Evolutionary conservation across 2,329 filamentous ascomycete species (phyloP).

Genomic region (Parastagonospora nodorum): DNA sequence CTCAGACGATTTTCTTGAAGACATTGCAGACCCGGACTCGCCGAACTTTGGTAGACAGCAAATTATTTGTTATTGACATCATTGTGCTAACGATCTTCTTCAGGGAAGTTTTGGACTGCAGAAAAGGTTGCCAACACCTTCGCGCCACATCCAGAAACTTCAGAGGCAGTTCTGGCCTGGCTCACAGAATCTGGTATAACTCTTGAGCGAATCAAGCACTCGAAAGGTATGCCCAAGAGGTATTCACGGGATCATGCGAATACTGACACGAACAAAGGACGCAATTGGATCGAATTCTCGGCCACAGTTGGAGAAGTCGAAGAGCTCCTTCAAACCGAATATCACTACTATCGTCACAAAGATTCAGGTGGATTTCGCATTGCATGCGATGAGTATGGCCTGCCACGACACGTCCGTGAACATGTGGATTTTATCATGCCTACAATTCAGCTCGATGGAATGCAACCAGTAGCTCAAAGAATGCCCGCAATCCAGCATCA

Average conservation of each 20-base stretch:
- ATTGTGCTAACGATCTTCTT: background rate
- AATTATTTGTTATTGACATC: background rate
- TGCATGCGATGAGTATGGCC: conserved; percentile 23
- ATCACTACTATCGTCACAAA: conserved; percentile 20
- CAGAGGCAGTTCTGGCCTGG: conserved; percentile 18
- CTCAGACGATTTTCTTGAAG: conserved; percentile 14
- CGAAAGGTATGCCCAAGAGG: conserved; percentile 6
- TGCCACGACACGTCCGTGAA: conserved; percentile 14
- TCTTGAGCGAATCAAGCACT: conserved; percentile 14
- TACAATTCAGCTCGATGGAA: conserved; percentile 17
- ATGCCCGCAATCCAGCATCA: conserved; percentile 6
- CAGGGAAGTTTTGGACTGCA: conserved; percentile 20
- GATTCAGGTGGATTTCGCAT: conserved; percentile 15
- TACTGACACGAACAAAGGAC: conserved; percentile 2
- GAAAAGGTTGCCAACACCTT: conserved; percentile 20
- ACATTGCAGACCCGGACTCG: conserved; percentile 23
- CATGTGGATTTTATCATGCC: conserved; percentile 26
- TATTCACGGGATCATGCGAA: background rate
- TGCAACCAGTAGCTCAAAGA: conserved; percentile 13
- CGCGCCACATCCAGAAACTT: conserved; percentile 16
- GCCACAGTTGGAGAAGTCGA: conserved; percentile 16
- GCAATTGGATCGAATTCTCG: conserved; percentile 18
- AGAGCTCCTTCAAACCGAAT: conserved; percentile 16
- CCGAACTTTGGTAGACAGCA: conserved; percentile 13
- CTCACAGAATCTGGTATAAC: conserved; percentile 18